These are phyloP conservation scores for Celoporthe dispersa DNA, from an alignment of 2,329 filamentous ascomycete species.

Conservation along the genomic window DNA sequence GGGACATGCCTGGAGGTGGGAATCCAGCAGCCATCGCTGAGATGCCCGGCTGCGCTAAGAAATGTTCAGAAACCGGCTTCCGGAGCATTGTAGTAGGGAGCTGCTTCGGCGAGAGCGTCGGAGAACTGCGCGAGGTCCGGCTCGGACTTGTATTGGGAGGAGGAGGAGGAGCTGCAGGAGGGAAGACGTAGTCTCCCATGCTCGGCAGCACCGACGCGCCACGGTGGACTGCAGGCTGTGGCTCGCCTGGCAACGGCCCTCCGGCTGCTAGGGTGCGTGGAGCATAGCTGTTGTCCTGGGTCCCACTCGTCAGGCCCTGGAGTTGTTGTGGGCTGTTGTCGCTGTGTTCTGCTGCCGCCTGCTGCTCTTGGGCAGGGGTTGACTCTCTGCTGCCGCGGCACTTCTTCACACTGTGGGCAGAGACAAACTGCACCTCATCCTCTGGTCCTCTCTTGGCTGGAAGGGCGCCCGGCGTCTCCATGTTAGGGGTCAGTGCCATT, in stretches of 20 bases:
- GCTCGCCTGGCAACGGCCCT: neutral
- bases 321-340: neutral
- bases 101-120: constrained; percentile 31
- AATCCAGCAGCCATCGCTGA: neutral
- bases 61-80: neutral
- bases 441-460: constrained; percentile 29
- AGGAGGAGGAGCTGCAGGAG: constrained; percentile 17
- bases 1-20: neutral
- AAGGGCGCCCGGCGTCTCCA: constrained; percentile 1
- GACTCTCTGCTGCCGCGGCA: constrained; percentile 22
- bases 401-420: constrained; percentile 31
- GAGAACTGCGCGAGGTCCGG: constrained; percentile 25
- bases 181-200: constrained; percentile 31
- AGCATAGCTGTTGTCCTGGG: neutral
- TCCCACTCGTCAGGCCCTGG: neutral
- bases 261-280: neutral
- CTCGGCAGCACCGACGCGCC: constrained; percentile 22
- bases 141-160: constrained; percentile 1
- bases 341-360: neutral
- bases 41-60: neutral
- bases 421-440: constrained; percentile 32
- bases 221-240: constrained; percentile 10
- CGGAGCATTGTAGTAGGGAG: constrained; percentile 16
- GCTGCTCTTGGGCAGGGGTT: neutral
- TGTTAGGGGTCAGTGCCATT: constrained; percentile 6